Evolutionary conservation across 2,329 filamentous ascomycete genomes (phyloP), one percentile per base, ranked within the genome.

Genomic region (Aspergillus proliferans): DNA sequence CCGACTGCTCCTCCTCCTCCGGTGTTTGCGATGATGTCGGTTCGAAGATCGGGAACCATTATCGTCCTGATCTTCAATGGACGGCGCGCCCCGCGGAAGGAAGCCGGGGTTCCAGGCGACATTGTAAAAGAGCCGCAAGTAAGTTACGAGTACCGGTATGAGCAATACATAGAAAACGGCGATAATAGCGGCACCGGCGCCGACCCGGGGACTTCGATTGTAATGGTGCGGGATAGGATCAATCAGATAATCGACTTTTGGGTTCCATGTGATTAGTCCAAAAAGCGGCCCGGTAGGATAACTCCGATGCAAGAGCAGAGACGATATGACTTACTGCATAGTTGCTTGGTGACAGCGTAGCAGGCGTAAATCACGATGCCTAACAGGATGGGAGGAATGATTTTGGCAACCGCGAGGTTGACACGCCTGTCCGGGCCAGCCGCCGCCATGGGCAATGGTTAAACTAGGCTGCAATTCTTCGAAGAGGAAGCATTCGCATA

Each of bases 121-220:
- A 30, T 81, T 79, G 53, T 83, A 71, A 39, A 91, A 68, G 8
- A 91, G 79, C 54, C 90, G 85, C 18, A 86, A 62, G 68, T 94
- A 96, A 18, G 84, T 78, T 28, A 75, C 60, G 21, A 85, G 63
- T 61, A 89, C 80, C 26, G 86, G 75, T 14, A 87, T 57, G 41
- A 95, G 74, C 47, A 94, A 75, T 47, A 91, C 46, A 61, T 86
- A 86, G 69, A 88, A 90, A 21, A 91, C 69, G 24, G 83, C 79
- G 41, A 95, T 74, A 48, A 95, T 80, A 10, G 80, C 82, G 50
- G 85, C 79, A 39, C 84, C 88, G 26, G 83, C 71, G 47, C 80
- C 77, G 50, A 72, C 63, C 72, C 78, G 70, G 63, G 69, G 66
- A 61, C 65, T 42, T 64, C 60, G 57, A 60, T 60, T 56, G 58